Base-by-base conservation (phyloP, 176 grass and related monocot species). In the Tuctoria greenei region DNA sequence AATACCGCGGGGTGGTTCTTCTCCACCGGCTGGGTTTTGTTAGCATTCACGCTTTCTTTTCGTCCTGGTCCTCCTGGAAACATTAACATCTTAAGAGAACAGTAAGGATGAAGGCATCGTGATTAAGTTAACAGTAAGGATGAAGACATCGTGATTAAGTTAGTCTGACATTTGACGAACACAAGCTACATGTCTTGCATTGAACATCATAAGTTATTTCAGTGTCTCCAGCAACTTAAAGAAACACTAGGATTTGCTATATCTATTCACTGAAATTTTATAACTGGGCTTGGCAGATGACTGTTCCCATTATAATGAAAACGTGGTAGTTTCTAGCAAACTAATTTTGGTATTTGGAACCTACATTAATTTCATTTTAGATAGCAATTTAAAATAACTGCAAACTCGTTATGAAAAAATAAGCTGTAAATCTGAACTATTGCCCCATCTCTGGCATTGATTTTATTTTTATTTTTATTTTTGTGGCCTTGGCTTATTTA, bases 251-350 rank as follows among this genome's bases (percentile, higher is more conserved):
- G 18, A 69, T 34, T 8, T 47, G 38, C 10, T 20, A 49, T 67
- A 46, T 55, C 24, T 75, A 12, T 49, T 66, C 61, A 82, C 49
- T 58, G 56, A 35, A 67, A 27, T 67, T 25, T 75, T 36, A 20
- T 55, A 68, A 6, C 59, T 20, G 8, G 8, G 7, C 27, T 61
- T 80, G 14, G 2, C 62, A 44, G 20, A 37, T 50, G 25, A 14
- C 43, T 35, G n/a, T 5, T 18, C 44, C 5, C 20, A 46, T 74
- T 49, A 38, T 26, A 4, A 60, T 20, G n/a, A 79, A 77, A 63
- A 49, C 38, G 14, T 14, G 31, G 36, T 25, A 15, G n/a, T 72
- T 83, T 78, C 20, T 58, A 23, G 38, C 20, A 57, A 42, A 72
- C 2, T 5, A n/a, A 17, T 20, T 52, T 20, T 7, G 17, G 50